phyloP scores from a whole-genome alignment of 371 early-diverging fungal genomes.

The Coemansia linderi region DNA sequence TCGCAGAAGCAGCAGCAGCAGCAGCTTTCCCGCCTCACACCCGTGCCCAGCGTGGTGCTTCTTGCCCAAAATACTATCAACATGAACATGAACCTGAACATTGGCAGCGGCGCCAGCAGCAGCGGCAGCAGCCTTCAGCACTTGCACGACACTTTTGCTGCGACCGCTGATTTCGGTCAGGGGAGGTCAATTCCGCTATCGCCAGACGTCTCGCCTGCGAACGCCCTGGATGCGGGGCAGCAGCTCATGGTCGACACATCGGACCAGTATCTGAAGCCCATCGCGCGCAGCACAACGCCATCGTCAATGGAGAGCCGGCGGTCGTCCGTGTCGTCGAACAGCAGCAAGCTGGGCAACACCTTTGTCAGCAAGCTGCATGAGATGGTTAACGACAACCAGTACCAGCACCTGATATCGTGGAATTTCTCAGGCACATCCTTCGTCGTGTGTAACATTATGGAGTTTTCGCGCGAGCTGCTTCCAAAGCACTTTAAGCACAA shows the following conservation, averaged over 20 bases:
- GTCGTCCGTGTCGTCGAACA: slow-evolving; percentile 55
- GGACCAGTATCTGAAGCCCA: slow-evolving; percentile 59
- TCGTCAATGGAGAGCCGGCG: slow-evolving; percentile 51
- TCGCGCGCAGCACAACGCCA: slow-evolving; percentile 58
- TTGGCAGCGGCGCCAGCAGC: slow-evolving; percentile 13
- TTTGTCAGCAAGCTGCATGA: slow-evolving; percentile 71
- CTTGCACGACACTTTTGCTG: slow-evolving; percentile 53
- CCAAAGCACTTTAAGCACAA: slow-evolving; percentile 86
- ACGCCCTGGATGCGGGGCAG: slow-evolving; percentile 33
- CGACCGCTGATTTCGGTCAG: slow-evolving; percentile 37
- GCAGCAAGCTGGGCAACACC: slow-evolving; percentile 60
- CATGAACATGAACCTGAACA: slow-evolving; percentile 24
- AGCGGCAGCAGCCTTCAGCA: slow-evolving; percentile 42
- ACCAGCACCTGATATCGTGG: slow-evolving; percentile 81
- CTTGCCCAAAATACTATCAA: background rate
- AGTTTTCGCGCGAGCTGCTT: slow-evolving; percentile 82
- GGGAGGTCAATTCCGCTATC: slow-evolving; percentile 54
- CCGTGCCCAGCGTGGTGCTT: background rate
- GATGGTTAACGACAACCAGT: slow-evolving; percentile 79
- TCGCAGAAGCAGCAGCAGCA: slow-evolving; percentile 9
- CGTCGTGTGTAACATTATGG: slow-evolving; percentile 83
- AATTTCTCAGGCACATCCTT: slow-evolving; percentile 80
- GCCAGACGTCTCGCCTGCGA: slow-evolving; percentile 42
- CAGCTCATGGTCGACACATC: slow-evolving; percentile 57
- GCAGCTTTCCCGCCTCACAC: background rate